A percentile compares a stretch with the other conserved stretches of the same genome.
phyloP scores from a whole-genome alignment of 352 stramenopile genomes.

The Globisporangium nagaii region DNA sequence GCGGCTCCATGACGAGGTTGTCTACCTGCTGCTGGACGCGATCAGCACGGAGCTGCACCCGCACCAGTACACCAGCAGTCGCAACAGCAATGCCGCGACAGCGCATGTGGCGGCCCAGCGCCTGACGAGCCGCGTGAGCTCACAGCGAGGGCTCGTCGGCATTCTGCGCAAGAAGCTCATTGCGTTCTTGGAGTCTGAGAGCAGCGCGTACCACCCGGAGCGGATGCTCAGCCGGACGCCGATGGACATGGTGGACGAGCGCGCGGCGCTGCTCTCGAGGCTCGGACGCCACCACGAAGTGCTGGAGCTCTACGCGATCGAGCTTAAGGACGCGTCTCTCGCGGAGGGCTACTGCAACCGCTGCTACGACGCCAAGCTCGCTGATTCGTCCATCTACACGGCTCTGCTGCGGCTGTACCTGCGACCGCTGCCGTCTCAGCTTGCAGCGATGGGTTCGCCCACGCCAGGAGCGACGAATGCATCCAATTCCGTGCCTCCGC shows the following conservation, averaged over 20 bases:
- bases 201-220: slow-evolving; percentile 63
- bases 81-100: slow-evolving; percentile 6
- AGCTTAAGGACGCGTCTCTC: slow-evolving; percentile 64
- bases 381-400: slow-evolving; percentile 79
- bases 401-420: slow-evolving; percentile 72
- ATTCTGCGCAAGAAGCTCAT: slow-evolving; percentile 59
- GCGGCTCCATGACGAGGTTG: slow-evolving; percentile 72
- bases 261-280: slow-evolving; percentile 62
- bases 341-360: slow-evolving; percentile 79
- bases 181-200: slow-evolving; percentile 52
- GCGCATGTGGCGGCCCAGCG: slow-evolving; percentile 3
- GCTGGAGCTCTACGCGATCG: slow-evolving; percentile 70
- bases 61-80: background rate
- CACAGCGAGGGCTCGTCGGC: slow-evolving; percentile 51
- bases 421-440: slow-evolving; percentile 24
- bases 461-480: background rate
- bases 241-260: slow-evolving; percentile 75
- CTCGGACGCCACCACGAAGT: slow-evolving; percentile 79
- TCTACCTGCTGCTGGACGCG: slow-evolving; percentile 71
- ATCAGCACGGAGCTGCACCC: slow-evolving; percentile 40
- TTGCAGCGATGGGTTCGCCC: slow-evolving; percentile 9
- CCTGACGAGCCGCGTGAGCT: slow-evolving; percentile 51
- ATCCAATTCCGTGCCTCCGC: too few relatives aligned
- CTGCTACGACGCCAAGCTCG: slow-evolving; percentile 68
- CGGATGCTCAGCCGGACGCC: slow-evolving; percentile 75